Evolutionary conservation across 805 yeast species (phyloP), one percentile per base, ranked within the genome.

Genomic region (Barnettozyma siamensis): DNA sequence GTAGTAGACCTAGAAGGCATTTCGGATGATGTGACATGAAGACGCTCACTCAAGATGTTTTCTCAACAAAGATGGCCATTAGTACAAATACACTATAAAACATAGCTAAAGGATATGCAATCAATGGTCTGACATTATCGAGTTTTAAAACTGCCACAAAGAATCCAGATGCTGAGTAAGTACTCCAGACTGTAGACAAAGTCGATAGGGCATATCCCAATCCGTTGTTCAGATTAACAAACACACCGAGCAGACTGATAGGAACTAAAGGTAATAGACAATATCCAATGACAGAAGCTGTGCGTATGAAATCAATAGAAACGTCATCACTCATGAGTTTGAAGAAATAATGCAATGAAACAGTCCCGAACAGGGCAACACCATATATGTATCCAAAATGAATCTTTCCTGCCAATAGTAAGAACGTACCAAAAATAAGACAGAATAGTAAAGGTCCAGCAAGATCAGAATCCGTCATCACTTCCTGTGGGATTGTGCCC

Each of bases 331-430:
- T 80, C 99, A 93, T 93, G 47, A 88, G 69, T 59, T 84, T 88
- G 61, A 94, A 83, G 44, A 93, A 69, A 52, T 76, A 76, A 63
- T 89, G 97, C 49, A 88, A 75, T 26, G 95, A 79, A 13, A 87
- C 59, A 2, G 95, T 83, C 15, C 99, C 99, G 52, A 91, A 80
- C 33, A 93, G 65, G 0, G 96, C 98, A 32, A 93, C 95, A 31
- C 99, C 98, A 57, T 93, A 93, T 37, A 93, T 85, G 62, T 93
- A 93, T 2, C 98, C 98, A 59, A 93, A 93, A 61, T 93, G 98
- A 13, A 91, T 85, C 61, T 91, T 93, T 5, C 99, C 98, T 1
- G 95, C 81, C 33, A 89, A 69, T 38, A 91, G 66, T 40, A 93
- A 67, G 45, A 83, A 78, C 1, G 88, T 74, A 17, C 96, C 99